These are phyloP conservation scores for Schwanniomyces polymorphus DNA, from an alignment of 805 yeast species.

Conservation along the genomic window DNA sequence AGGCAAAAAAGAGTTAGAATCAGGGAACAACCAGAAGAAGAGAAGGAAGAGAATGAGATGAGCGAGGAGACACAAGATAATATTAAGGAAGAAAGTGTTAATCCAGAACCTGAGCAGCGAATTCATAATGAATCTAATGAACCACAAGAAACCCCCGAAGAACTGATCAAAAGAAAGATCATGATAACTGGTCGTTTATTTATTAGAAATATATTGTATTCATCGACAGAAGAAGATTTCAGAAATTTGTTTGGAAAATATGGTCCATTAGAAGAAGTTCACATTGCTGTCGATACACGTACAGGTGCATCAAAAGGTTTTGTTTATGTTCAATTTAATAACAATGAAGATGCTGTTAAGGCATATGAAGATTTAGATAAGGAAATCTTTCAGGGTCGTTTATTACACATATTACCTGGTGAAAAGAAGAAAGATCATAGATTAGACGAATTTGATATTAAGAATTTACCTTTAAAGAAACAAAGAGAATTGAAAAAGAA, in stretches of 20 bases:
- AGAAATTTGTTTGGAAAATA: conserved; percentile 58
- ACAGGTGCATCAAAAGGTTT: conserved; percentile 92
- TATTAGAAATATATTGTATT: conserved; percentile 79
- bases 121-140: conserved; percentile 2
- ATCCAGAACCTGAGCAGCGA: neutral
- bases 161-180: conserved; percentile 50
- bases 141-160: conserved; percentile 41
- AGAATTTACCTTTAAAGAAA: conserved; percentile 88
- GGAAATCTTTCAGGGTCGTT: conserved; percentile 90
- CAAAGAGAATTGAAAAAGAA: conserved; percentile 83
- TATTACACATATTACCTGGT: conserved; percentile 86
- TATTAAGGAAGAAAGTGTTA: neutral
- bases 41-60: conserved; percentile 11
- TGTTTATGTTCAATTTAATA: conserved; percentile 76
- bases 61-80: conserved; percentile 10
- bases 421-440: conserved; percentile 78
- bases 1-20: conserved; percentile 73
- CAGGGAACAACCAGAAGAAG: conserved; percentile 29
- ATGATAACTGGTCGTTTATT: conserved; percentile 77
- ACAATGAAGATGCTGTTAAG: conserved; percentile 67
- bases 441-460: conserved; percentile 86
- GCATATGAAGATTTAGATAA: conserved; percentile 81
- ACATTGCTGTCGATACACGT: conserved; percentile 86
- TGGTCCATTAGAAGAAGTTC: conserved; percentile 85
- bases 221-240: conserved; percentile 80